A percentile compares a stretch with the other conserved stretches of the same genome.
Conservation (phyloP, 176 grass and related monocot species). For the Musa itinerans region DNA sequence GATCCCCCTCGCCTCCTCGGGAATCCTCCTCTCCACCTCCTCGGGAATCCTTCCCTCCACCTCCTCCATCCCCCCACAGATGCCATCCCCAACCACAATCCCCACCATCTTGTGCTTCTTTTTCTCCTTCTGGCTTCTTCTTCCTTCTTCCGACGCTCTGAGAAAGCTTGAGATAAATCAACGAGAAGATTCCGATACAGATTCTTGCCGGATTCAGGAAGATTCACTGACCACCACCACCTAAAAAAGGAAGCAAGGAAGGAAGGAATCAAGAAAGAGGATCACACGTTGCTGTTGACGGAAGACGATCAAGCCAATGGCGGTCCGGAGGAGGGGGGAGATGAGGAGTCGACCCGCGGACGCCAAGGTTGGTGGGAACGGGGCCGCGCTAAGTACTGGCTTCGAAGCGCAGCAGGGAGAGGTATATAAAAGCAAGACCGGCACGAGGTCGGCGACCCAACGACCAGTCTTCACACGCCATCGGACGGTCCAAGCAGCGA, state of each 20-base stretch:
- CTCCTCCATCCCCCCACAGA: not conserved
- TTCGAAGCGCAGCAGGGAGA: not conserved
- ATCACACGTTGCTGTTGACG: not conserved
- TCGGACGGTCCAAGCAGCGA: not conserved
- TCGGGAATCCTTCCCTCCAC: not conserved
- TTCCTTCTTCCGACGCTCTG: no score
- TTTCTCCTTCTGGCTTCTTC: no score
- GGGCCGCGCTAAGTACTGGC: not conserved
- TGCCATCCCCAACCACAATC: not conserved
- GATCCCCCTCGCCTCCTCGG: conserved; percentile 72
- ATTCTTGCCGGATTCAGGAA: no score
- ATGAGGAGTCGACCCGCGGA: not conserved
- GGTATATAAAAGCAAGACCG: not conserved
- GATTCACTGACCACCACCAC: no score
- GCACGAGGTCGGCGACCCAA: not conserved
- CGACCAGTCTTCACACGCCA: not conserved
- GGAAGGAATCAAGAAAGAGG: not conserved
- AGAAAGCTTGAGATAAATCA: no score
- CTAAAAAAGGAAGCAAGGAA: not conserved
- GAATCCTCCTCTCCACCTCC: conserved; percentile 39
- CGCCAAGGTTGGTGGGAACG: not conserved
- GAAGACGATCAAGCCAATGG: not conserved
- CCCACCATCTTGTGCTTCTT: not conserved
- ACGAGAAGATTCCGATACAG: no score
- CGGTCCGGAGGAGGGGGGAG: not conserved